These are phyloP conservation scores for Gloeostereum incarnatum DNA, from an alignment of 768 basidiomycete genomes.

Conservation along the genomic window DNA sequence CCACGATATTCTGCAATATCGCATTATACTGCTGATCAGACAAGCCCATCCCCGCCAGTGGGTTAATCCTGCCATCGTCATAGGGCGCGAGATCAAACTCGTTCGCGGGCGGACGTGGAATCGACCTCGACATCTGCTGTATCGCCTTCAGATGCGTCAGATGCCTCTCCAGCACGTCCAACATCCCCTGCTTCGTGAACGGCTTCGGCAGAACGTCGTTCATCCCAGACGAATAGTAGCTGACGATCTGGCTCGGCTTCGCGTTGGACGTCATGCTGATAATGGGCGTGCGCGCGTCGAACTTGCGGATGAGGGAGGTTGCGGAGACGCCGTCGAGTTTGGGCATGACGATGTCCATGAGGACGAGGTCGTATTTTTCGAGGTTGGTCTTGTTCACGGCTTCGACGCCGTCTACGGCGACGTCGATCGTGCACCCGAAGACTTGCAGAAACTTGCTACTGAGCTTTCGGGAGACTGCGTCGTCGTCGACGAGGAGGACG, in stretches of 20 bases:
- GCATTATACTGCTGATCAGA: slow-evolving; percentile 81
- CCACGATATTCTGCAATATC: slow-evolving; percentile 68
- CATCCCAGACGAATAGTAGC: slow-evolving; percentile 87
- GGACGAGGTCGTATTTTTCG: slow-evolving; percentile 90
- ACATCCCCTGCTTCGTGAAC: slow-evolving; percentile 87
- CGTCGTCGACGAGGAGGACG: slow-evolving; percentile 92
- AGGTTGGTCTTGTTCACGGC: slow-evolving; percentile 96
- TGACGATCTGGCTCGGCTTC: slow-evolving; percentile 88
- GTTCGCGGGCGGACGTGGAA: too few species aligned
- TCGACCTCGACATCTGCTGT: slow-evolving; percentile 66
- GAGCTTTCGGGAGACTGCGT: slow-evolving; percentile 81
- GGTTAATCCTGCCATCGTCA: slow-evolving; percentile 51
- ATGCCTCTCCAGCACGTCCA: slow-evolving; percentile 95
- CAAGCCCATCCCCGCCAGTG: slow-evolving; percentile 80
- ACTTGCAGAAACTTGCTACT: slow-evolving; percentile 92
- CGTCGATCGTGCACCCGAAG: slow-evolving; percentile 90
- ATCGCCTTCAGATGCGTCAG: slow-evolving; percentile 81
- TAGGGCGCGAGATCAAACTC: too few species aligned
- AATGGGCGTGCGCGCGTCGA: slow-evolving; percentile 92
- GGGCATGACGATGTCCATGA: slow-evolving; percentile 98
- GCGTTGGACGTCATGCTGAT: slow-evolving; percentile 98
- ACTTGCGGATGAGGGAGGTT: slow-evolving; percentile 88
- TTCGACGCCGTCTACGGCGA: slow-evolving; percentile 86
- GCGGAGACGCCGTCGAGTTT: slow-evolving; percentile 84
- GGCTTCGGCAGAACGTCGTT: slow-evolving; percentile 96